Evolutionary conservation across 768 basidiomycete genomes (phyloP).

Genomic region (Phlebiopsis flavidoalba): DNA sequence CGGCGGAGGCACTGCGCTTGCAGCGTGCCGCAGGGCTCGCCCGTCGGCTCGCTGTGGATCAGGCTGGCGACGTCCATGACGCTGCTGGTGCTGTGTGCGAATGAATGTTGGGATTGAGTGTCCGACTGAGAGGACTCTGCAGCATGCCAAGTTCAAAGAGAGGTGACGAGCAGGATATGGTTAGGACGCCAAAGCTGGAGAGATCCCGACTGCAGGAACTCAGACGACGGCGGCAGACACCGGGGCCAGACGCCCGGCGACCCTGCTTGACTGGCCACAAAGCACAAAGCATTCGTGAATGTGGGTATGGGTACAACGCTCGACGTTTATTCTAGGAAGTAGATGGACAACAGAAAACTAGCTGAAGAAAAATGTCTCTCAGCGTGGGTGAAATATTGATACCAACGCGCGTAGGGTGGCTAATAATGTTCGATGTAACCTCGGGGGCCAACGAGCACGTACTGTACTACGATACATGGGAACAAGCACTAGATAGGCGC

Average conservation of each 20-base stretch:
- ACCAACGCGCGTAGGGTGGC: background rate
- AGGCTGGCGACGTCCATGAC: conserved; percentile 6
- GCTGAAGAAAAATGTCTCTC: background rate
- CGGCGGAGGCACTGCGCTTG: conserved; percentile 61
- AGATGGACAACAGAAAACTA: background rate
- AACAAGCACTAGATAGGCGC: background rate
- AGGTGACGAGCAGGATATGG: background rate
- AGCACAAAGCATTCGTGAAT: background rate
- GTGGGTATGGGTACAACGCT: background rate
- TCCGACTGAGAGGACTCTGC: background rate
- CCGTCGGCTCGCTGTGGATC: conserved; percentile 1
- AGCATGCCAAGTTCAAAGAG: background rate
- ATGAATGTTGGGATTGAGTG: background rate
- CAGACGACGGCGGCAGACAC: background rate
- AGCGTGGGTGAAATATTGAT: background rate
- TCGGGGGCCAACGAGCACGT: background rate
- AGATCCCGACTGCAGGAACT: background rate
- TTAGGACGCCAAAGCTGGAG: background rate
- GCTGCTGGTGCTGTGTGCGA: background rate
- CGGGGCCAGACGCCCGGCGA: background rate
- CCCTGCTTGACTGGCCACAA: background rate
- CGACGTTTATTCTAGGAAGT: background rate
- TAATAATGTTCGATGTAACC: background rate
- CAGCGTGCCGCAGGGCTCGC: conserved; percentile 18
- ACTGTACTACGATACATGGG: background rate